Evolutionary conservation across 345 rosid genomes (phyloP).

Genomic region (Sapria himalayana): DNA sequence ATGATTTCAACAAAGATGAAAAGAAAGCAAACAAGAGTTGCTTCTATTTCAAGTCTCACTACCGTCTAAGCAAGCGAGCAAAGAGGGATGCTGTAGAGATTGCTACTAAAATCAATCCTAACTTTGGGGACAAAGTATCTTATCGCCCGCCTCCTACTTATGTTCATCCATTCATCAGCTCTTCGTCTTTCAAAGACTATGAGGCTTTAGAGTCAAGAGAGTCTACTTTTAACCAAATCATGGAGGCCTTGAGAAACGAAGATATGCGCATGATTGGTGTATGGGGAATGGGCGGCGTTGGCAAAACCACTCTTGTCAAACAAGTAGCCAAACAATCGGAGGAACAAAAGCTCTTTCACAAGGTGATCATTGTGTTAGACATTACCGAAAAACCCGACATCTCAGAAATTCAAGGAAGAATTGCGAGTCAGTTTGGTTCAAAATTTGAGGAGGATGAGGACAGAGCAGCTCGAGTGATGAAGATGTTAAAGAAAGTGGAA

Average conservation of each 20-base stretch:
- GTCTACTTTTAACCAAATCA: neutral
- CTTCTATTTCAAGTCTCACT: no score
- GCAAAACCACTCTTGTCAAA: neutral
- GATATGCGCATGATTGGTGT: neutral
- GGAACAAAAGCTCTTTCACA: neutral
- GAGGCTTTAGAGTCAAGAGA: neutral
- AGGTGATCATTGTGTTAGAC: neutral
- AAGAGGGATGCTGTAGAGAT: no score
- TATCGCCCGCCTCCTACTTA: neutral
- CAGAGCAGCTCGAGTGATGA: neutral
- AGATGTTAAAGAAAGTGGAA: neutral
- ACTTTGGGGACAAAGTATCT: neutral
- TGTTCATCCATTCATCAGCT: neutral
- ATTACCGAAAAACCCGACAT: neutral
- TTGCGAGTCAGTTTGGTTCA: neutral
- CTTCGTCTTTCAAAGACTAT: neutral
- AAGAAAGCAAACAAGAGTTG: no score
- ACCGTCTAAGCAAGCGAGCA: no score
- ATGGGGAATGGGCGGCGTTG: neutral
- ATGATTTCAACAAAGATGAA: no score
- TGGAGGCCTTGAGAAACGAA: neutral
- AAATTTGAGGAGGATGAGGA: neutral
- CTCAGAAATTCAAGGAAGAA: neutral
- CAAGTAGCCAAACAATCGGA: neutral
- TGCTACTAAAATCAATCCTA: no score